Base-by-base conservation (phyloP, 164 flowering plant genomes). In the Warburgia ugandensis region DNA sequence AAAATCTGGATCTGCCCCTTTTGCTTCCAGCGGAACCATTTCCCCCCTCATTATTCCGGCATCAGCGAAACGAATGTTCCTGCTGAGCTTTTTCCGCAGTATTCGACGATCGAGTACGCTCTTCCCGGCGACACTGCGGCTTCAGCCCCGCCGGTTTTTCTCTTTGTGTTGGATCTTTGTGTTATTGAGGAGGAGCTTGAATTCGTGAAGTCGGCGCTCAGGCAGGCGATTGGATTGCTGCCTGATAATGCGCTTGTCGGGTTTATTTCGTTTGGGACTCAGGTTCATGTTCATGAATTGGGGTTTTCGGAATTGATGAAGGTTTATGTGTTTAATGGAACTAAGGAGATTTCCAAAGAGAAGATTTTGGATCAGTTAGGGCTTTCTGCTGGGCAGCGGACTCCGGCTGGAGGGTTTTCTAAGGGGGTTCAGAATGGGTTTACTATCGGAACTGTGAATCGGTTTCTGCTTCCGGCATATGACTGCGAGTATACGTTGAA, bases 1-100 rank as follows among this genome's bases (percentile, higher is more conserved):
- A 84, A 77, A 68, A 80, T 85, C 63, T 92, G 98, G 98, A 85
- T 80, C 89, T 92, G 96, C 63, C 96, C 94, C 0, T 77, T 92
- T 44, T 88, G 96, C 62, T 80, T 64, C 54, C 83, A 80, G 58
- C 77, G 98, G 49, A 85, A 80, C 42, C 95, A 81, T 7, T 92
- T 92, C 57, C 98, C 96, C 0, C 94, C 60, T 0, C 84, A 80
- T 37, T 92, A 88, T 56, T 26, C 73, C 35, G 52, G 54, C 44
- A 79, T 92, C 62, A 77, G 83, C 48, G 87, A 81, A 27, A 59
- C 79, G 46, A 77, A 82, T 50, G 59, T 86, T 39, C 99, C 99
- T 11, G 90, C 85, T n/a, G 99, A 92, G 68, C 80, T 92, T 6
- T 92, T 73, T 61, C 84, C 83, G 0, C 87, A 83, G 41, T 92